Conservation (phyloP, 2,329 filamentous ascomycete species). For the Cercospora sojina region DNA sequence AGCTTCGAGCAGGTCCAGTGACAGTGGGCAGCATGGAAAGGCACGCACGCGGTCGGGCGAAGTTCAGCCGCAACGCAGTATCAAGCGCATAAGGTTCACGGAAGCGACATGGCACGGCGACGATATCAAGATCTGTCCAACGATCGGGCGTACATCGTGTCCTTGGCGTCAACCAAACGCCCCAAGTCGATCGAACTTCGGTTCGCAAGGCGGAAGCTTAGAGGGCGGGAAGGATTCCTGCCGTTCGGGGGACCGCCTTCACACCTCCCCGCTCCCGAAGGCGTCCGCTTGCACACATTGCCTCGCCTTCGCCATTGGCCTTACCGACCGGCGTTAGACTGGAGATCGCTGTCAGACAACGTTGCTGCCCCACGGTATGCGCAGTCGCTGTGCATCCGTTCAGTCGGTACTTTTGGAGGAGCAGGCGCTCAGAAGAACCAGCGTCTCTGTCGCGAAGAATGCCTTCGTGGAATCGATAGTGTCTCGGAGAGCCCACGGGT, state of each 20-base stretch:
- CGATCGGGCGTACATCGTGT: not conserved
- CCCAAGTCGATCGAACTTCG: not conserved
- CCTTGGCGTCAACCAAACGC: slow-evolving; percentile 2
- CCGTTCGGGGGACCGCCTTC: not conserved
- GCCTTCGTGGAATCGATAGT: not conserved
- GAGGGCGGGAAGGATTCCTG: not conserved
- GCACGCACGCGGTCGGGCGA: not conserved
- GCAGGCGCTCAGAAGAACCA: not conserved
- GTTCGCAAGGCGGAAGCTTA: not conserved
- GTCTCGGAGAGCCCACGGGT: slow-evolving; percentile 10
- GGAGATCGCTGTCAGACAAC: not conserved
- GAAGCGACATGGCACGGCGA: not conserved
- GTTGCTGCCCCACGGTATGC: not conserved
- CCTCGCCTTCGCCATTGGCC: not conserved
- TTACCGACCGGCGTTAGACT: not conserved
- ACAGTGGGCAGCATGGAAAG: not conserved
- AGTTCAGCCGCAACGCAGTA: not conserved
- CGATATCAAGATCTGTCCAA: not conserved
- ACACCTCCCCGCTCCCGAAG: not conserved
- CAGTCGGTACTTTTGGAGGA: slow-evolving; percentile 6
- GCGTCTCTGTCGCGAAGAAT: not conserved
- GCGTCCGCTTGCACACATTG: not conserved
- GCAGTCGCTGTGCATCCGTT: not conserved
- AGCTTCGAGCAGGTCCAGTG: not conserved
- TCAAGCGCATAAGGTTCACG: not conserved